A percentile compares a stretch with the other conserved stretches of the same genome.
These are phyloP conservation scores for Camillea tinctor DNA, from an alignment of 2,329 filamentous ascomycete genomes.

Conservation along the genomic window DNA sequence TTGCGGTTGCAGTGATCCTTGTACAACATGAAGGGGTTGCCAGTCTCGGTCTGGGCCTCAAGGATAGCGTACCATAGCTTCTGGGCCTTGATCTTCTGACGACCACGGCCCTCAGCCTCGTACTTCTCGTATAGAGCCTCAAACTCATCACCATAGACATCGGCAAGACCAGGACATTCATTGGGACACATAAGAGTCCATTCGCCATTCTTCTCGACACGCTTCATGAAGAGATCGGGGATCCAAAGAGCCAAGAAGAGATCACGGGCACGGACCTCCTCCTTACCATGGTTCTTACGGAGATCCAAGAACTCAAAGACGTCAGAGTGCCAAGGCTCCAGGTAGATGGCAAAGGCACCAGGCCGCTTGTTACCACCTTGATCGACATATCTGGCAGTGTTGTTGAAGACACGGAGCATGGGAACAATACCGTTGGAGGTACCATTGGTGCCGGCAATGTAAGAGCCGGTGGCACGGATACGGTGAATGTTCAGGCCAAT, in stretches of 20 bases:
- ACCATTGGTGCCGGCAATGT: conserved; percentile 97
- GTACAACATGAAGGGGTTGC: conserved; percentile 99
- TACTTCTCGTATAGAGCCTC: conserved; percentile 93
- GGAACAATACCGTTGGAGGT: conserved; percentile 96
- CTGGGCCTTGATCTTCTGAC: conserved; percentile 91
- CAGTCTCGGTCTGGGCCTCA: conserved; percentile 97
- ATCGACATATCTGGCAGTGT: conserved; percentile 97
- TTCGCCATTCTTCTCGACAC: conserved; percentile 91
- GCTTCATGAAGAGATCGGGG: conserved; percentile 99
- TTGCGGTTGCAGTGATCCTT: conserved; percentile 98
- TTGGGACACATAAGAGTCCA: conserved; percentile 99
- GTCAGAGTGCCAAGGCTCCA: conserved; percentile 98
- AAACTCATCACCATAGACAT: conserved; percentile 97
- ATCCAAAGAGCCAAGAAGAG: conserved; percentile 98
- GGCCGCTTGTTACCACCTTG: conserved; percentile 99
- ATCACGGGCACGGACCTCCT: conserved; percentile 94
- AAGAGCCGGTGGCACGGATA: conserved; percentile 95
- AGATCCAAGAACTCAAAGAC: conserved; percentile 97
- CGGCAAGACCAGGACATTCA: conserved; percentile 90
- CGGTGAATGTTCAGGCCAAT: conserved; percentile 96
- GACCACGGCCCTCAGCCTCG: conserved; percentile 82
- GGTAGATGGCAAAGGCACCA: conserved; percentile 96
- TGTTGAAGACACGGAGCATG: conserved; percentile 99
- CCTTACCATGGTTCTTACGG: conserved; percentile 99
- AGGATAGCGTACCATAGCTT: conserved; percentile 99